phyloP scores from a whole-genome alignment of 495 filamentous ascomycete genomes.

The Mytilinidion resinicola region DNA sequence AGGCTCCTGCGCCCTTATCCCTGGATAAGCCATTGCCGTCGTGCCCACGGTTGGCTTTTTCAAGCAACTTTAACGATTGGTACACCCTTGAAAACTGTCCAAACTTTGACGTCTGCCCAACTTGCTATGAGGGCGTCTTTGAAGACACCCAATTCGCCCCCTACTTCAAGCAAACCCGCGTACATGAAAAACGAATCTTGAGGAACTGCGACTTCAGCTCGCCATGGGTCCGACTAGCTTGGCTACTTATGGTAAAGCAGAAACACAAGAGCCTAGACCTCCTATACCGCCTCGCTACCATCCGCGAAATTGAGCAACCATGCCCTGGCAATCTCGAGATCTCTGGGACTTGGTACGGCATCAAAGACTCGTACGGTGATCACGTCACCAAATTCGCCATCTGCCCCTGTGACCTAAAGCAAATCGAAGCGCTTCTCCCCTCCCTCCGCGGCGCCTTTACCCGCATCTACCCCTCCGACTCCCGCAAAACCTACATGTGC shows the following conservation, averaged over 20 bases:
- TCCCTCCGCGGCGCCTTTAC: slow-evolving; percentile 33
- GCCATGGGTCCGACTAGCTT: slow-evolving; percentile 62
- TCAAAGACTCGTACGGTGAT: slow-evolving; percentile 47
- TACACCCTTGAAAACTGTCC: slow-evolving; percentile 53
- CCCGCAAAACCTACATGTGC: slow-evolving; percentile 17
- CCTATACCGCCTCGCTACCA: slow-evolving; percentile 46
- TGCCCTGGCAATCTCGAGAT: slow-evolving; percentile 49
- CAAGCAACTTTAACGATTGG: slow-evolving; percentile 56
- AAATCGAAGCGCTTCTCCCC: slow-evolving; percentile 35
- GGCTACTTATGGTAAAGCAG: slow-evolving; percentile 56
- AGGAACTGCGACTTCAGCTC: slow-evolving; percentile 55
- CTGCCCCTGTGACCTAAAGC: slow-evolving; percentile 32
- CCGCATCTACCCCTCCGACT: slow-evolving; percentile 12
- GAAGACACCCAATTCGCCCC: slow-evolving; percentile 48
- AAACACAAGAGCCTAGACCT: slow-evolving; percentile 47
- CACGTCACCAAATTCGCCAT: slow-evolving; percentile 51
- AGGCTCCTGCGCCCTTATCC: not conserved
- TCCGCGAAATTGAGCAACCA: slow-evolving; percentile 37
- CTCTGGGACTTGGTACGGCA: slow-evolving; percentile 50
- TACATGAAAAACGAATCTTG: slow-evolving; percentile 38
- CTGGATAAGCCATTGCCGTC: slow-evolving; percentile 37
- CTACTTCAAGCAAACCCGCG: slow-evolving; percentile 45
- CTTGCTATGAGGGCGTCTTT: slow-evolving; percentile 50
- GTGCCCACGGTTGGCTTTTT: slow-evolving; percentile 49
- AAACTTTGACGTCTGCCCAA: slow-evolving; percentile 58